These are phyloP conservation scores for Globisporangium yorkense DNA, from an alignment of 352 stramenopile species.

Conservation along the genomic window DNA sequence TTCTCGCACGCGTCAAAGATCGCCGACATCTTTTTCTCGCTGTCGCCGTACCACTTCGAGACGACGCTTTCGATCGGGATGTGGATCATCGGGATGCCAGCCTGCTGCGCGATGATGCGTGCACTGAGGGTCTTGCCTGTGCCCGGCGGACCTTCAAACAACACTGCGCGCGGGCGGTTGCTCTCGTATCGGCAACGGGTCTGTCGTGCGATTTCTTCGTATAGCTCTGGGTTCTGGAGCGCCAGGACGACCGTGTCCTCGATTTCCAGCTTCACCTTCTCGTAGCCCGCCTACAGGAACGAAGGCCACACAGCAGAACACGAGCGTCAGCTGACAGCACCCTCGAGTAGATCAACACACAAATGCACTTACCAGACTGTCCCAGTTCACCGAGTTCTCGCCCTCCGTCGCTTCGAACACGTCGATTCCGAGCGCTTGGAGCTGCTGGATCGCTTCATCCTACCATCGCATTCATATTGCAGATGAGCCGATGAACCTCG, in stretches of 20 bases:
- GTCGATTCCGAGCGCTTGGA: conserved; percentile 74
- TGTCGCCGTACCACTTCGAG: conserved; percentile 94
- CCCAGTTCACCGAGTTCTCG: conserved; percentile 68
- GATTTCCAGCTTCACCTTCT: conserved; percentile 89
- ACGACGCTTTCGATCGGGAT: conserved; percentile 92
- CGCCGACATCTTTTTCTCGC: conserved; percentile 92
- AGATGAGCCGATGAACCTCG: not conserved
- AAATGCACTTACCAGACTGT: conserved; percentile 52
- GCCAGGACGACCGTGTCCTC: conserved; percentile 90
- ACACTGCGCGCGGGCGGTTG: conserved; percentile 84
- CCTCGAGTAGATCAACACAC: not conserved
- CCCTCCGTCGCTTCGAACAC: conserved; percentile 65
- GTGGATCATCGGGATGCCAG: conserved; percentile 91
- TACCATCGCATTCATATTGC: conserved; percentile 12
- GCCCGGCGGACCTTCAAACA: conserved; percentile 93
- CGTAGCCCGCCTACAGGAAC: conserved; percentile 75
- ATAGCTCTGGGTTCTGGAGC: conserved; percentile 90
- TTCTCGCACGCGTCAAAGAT: conserved; percentile 94
- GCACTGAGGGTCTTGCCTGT: conserved; percentile 93
- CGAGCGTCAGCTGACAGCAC: not conserved
- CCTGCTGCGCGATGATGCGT: conserved; percentile 91
- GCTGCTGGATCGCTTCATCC: conserved; percentile 76
- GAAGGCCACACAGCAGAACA: not conserved
- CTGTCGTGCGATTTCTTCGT: conserved; percentile 87
- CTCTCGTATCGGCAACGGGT: conserved; percentile 87